A percentile compares a stretch with the other conserved stretches of the same genome.
These are phyloP conservation scores for Xylariales sp. DNA, from an alignment of 2,329 filamentous ascomycete genomes.

Conservation along the genomic window DNA sequence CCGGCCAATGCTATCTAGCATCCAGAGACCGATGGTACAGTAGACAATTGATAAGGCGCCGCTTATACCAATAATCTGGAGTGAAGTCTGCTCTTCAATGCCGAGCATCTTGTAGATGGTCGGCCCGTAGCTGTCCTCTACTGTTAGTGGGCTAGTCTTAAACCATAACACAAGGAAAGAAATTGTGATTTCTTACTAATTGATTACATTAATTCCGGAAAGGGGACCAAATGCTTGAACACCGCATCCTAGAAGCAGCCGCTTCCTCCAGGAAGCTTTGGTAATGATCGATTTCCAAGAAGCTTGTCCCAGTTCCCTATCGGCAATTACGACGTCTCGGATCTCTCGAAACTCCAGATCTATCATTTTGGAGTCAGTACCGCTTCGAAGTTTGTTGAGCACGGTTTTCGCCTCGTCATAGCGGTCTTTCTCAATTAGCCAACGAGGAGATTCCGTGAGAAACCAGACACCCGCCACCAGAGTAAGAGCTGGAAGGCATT, in stretches of 20 bases:
- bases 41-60: slow-evolving; percentile 43
- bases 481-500: background rate
- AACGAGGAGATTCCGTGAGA: slow-evolving; percentile 18
- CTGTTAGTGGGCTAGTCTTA: too few relatives aligned
- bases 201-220: slow-evolving; percentile 42
- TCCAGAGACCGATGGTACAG: slow-evolving; percentile 39
- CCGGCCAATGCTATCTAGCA: slow-evolving; percentile 43
- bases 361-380: slow-evolving; percentile 25
- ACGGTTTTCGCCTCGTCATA: slow-evolving; percentile 43
- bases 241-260: slow-evolving; percentile 40
- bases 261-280: slow-evolving; percentile 36
- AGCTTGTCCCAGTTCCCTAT: slow-evolving; percentile 26
- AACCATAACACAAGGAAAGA: too few relatives aligned
- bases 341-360: slow-evolving; percentile 37
- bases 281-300: slow-evolving; percentile 37
- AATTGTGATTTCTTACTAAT: too few relatives aligned
- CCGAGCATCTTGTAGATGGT: slow-evolving; percentile 39
- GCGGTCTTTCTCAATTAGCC: slow-evolving; percentile 47
- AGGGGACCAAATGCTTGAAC: slow-evolving; percentile 44
- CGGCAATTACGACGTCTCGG: slow-evolving; percentile 29
- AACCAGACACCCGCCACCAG: slow-evolving; percentile 1
- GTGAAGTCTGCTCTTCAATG: slow-evolving; percentile 35
- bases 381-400: slow-evolving; percentile 26
- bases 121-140: slow-evolving; percentile 29
- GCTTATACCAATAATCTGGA: slow-evolving; percentile 47